Percentiles rank a stretch among this genome's conserved stretches.
Conservation (phyloP, 2,329 filamentous ascomycete genomes). For the Lachnellula arida region DNA sequence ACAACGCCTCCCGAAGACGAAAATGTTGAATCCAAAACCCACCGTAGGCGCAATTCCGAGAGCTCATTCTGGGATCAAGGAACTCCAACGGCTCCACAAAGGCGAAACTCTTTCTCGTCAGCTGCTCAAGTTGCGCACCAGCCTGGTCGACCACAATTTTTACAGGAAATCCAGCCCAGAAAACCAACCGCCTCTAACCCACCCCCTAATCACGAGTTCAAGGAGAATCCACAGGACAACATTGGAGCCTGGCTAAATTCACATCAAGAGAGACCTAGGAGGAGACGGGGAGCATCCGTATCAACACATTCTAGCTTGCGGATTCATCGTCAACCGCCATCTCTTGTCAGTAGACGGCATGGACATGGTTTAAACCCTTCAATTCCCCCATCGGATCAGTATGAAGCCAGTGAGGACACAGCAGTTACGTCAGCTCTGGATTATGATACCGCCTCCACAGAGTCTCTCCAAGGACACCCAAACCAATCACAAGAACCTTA, state of each 20-base stretch:
- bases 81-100: constrained; percentile 9
- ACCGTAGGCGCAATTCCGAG: constrained; percentile 32
- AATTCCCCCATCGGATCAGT: constrained; percentile 17
- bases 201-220: constrained; percentile 3
- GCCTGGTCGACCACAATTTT: constrained; percentile 5
- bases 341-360: constrained; percentile 1
- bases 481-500: constrained; percentile 4
- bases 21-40: constrained; percentile 4
- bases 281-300: constrained; percentile 21
- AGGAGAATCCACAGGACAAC: constrained; percentile 9
- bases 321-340: constrained; percentile 20
- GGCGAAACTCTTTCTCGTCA: constrained; percentile 25
- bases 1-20: constrained; percentile 14
- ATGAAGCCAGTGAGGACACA: constrained; percentile 23
- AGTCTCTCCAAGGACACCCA: background rate
- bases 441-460: constrained; percentile 8
- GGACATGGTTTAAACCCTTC: constrained; percentile 4
- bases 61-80: constrained; percentile 27
- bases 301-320: constrained; percentile 27
- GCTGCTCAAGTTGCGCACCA: constrained; percentile 6
- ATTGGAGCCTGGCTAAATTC: constrained; percentile 27
- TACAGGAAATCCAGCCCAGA: constrained; percentile 10
- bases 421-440: constrained; percentile 20
- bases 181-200: constrained; percentile 6
- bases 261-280: constrained; percentile 8